Evolutionary conservation across 2,329 filamentous ascomycete genomes (phyloP).

Genomic region (Aspergillus aculeatinus): DNA sequence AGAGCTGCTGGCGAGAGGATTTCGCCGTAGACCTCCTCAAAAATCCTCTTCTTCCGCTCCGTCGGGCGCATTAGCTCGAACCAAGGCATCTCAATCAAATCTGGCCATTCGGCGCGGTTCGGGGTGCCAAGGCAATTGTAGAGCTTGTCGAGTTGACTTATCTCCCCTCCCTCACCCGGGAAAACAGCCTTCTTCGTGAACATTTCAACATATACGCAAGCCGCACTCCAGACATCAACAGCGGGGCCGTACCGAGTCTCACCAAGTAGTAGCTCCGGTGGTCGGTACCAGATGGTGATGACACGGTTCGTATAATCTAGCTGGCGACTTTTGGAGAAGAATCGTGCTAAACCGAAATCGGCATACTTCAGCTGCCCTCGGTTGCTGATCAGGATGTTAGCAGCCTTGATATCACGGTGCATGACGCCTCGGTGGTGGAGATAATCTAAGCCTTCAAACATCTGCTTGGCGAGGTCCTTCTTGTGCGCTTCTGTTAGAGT

Average conservation of each 20-base stretch:
- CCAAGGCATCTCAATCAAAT: constrained; percentile 92
- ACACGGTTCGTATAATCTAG: constrained; percentile 98
- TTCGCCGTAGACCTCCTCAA: constrained; percentile 79
- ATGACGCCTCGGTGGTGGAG: constrained; percentile 90
- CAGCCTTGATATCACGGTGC: constrained; percentile 96
- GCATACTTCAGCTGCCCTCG: constrained; percentile 87
- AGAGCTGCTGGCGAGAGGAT: constrained; percentile 76
- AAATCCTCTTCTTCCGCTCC: constrained; percentile 69
- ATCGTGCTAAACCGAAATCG: constrained; percentile 93
- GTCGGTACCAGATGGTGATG: constrained; percentile 97
- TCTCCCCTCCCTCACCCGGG: constrained; percentile 91
- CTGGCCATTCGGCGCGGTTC: constrained; percentile 80
- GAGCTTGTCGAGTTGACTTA: constrained; percentile 95
- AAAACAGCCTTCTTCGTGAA: constrained; percentile 94
- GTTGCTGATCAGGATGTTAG: constrained; percentile 92
- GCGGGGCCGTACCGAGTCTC: constrained; percentile 88
- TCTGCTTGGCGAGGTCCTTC: constrained; percentile 87
- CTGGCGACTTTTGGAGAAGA: constrained; percentile 88
- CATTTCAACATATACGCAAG: constrained; percentile 94
- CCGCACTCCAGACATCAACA: constrained; percentile 95
- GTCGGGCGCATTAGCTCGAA: constrained; percentile 85
- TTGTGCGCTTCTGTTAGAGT: constrained; percentile 80
- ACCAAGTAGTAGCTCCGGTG: constrained; percentile 83
- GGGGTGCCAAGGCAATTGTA: constrained; percentile 90
- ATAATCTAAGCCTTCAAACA: constrained; percentile 93